These are phyloP conservation scores for Globisporangium splendens DNA, from an alignment of 352 stramenopile genomes.

Conservation along the genomic window DNA sequence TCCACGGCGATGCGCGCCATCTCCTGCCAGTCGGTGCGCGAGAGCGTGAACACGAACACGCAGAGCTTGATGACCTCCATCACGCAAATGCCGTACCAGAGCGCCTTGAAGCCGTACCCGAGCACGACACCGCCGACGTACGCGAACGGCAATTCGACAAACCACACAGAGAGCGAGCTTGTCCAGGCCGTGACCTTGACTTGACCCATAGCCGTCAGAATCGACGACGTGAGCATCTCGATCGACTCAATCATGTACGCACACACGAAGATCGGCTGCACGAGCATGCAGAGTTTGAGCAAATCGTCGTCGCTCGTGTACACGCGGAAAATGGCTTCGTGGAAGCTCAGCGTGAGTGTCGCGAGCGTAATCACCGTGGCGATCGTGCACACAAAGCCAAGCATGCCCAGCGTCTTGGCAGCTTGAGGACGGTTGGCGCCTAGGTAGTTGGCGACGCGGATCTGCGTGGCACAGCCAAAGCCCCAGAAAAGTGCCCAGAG, in stretches of 20 bases:
- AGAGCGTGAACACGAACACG: slow-evolving; percentile 32
- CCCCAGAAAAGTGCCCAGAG: slow-evolving; percentile 80
- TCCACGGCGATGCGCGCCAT: slow-evolving; percentile 37
- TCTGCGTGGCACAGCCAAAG: slow-evolving; percentile 74
- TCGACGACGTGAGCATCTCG: slow-evolving; percentile 40
- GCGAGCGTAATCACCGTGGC: slow-evolving; percentile 45
- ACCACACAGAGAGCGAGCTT: slow-evolving; percentile 43
- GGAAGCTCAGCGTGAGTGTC: slow-evolving; percentile 23
- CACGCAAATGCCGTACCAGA: slow-evolving; percentile 45
- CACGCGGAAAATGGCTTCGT: slow-evolving; percentile 34
- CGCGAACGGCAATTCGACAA: slow-evolving; percentile 41
- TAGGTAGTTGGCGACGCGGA: slow-evolving; percentile 73
- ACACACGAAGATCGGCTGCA: slow-evolving; percentile 48
- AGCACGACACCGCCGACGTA: slow-evolving; percentile 42
- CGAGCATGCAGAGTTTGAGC: slow-evolving; percentile 39
- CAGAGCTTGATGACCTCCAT: slow-evolving; percentile 45
- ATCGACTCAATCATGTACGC: slow-evolving; percentile 47
- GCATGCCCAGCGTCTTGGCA: slow-evolving; percentile 50
- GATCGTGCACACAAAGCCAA: slow-evolving; percentile 63
- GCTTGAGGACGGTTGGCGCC: slow-evolving; percentile 62
- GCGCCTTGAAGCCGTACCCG: slow-evolving; percentile 36
- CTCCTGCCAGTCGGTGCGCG: slow-evolving; percentile 36
- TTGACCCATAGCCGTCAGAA: slow-evolving; percentile 53
- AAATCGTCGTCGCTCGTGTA: slow-evolving; percentile 51
- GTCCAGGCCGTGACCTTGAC: slow-evolving; percentile 45